Conservation (phyloP, 140 eudicot genomes). For the Oenanthe javanica region DNA sequence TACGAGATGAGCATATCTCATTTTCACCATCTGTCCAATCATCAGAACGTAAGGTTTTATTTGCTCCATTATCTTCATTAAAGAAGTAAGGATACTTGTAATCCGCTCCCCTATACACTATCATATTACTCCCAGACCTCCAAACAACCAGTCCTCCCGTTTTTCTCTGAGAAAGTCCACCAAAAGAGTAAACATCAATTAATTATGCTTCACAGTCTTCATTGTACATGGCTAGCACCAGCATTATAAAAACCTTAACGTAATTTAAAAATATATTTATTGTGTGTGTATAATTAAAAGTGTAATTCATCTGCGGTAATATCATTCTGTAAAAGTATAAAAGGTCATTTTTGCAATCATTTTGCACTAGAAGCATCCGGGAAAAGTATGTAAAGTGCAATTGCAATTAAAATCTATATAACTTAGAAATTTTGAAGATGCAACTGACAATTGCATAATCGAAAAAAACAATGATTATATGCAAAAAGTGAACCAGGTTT, state of each 20-base stretch:
- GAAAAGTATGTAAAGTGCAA: not conserved
- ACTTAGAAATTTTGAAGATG: not conserved
- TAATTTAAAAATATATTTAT: not conserved
- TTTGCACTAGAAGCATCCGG: not conserved
- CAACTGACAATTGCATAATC: not conserved
- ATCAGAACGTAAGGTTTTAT: slow-evolving; percentile 28
- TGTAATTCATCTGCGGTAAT: not conserved
- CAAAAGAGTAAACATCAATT: not conserved
- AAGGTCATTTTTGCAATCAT: not conserved
- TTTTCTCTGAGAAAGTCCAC: slow-evolving; percentile 52
- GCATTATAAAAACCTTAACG: not conserved
- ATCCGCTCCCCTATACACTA: slow-evolving; percentile 78
- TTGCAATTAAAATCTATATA: not conserved
- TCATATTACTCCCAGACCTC: slow-evolving; percentile 85
- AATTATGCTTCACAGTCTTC: not conserved
- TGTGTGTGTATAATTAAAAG: not conserved
- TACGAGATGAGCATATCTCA: slow-evolving; percentile 22
- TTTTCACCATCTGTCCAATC: slow-evolving; percentile 20
- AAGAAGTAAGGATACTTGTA: slow-evolving; percentile 88
- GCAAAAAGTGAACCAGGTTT: not conserved
- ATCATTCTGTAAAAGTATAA: not conserved
- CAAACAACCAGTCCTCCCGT: slow-evolving; percentile 94
- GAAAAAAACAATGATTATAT: not conserved
- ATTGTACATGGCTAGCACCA: not conserved
- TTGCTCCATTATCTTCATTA: slow-evolving; percentile 17